A percentile compares a stretch with the other conserved stretches of the same genome.
phyloP scores from a whole-genome alignment of 106 monocot genomes.

The Xerophyta viscosa region DNA sequence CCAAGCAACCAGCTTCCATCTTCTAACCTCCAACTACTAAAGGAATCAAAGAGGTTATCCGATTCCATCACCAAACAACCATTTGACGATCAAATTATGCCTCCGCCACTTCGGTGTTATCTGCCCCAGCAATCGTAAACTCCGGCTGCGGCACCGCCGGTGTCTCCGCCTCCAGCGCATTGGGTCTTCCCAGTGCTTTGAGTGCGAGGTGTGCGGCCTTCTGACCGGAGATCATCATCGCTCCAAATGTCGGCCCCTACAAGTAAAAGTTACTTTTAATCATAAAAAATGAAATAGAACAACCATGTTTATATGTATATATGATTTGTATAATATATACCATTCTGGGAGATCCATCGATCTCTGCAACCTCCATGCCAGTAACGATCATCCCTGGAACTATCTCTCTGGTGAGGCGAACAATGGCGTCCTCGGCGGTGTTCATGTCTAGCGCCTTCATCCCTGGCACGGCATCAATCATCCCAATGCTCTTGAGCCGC shows the following conservation, averaged over 20 bases:
- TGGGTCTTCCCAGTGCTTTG: conserved; percentile 70
- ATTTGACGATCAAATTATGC: conserved; percentile 27
- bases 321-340: conserved; percentile 14
- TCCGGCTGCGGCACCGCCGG: conserved; percentile 28
- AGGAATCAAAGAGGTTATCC: too few relatives aligned
- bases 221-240: conserved; percentile 94
- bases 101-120: conserved; percentile 45
- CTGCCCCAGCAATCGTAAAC: conserved; percentile 55
- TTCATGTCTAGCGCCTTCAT: conserved; percentile 98
- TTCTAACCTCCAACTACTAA: too few relatives aligned
- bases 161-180: conserved; percentile 44
- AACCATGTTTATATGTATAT: not conserved
- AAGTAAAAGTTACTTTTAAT: too few relatives aligned
- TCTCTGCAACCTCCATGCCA: conserved; percentile 99
- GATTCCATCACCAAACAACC: too few relatives aligned
- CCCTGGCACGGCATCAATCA: conserved; percentile 78
- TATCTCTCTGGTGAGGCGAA: conserved; percentile 74
- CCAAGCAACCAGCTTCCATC: too few relatives aligned
- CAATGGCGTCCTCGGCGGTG: conserved; percentile 86
- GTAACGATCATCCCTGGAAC: conserved; percentile 97
- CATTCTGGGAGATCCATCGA: conserved; percentile 88
- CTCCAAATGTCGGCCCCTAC: conserved; percentile 89
- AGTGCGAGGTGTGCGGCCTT: conserved; percentile 90
- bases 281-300: too few relatives aligned
- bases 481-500: conserved; percentile 73